Evolutionary conservation across 2,329 filamentous ascomycete species (phyloP).

Genomic region (Atkinsonella hypoxylon): DNA sequence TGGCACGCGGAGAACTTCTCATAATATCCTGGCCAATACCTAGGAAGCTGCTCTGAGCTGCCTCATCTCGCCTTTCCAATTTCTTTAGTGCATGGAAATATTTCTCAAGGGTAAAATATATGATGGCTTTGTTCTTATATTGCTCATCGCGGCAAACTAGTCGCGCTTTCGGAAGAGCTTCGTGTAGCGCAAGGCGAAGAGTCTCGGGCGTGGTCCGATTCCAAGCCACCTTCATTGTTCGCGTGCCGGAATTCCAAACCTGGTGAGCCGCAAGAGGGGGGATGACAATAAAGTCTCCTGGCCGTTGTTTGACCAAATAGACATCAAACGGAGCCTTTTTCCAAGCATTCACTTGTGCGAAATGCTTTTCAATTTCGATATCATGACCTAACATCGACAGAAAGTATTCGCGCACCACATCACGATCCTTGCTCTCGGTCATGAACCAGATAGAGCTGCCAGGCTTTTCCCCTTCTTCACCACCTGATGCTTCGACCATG

Average conservation of each 20-base stretch:
- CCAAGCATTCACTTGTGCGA: conserved; percentile 92
- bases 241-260: conserved; percentile 93
- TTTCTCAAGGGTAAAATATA: conserved; percentile 76
- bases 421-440: conserved; percentile 89
- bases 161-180: conserved; percentile 78
- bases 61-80: conserved; percentile 37
- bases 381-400: conserved; percentile 87
- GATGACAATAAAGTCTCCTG: conserved; percentile 86
- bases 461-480: conserved; percentile 61
- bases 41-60: conserved; percentile 32
- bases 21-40: conserved; percentile 35
- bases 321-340: conserved; percentile 88
- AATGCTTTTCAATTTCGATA: conserved; percentile 93
- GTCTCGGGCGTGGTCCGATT: conserved; percentile 92
- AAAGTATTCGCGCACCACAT: conserved; percentile 87
- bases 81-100: conserved; percentile 53
- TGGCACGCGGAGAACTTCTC: conserved; percentile 34
- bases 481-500: conserved; percentile 83
- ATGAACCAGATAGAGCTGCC: conserved; percentile 98
- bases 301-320: conserved; percentile 81
- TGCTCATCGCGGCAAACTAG: conserved; percentile 95
- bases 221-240: conserved; percentile 97
- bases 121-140: conserved; percentile 96
- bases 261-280: conserved; percentile 91
- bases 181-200: conserved; percentile 69